Percentiles rank a stretch among this genome's conserved stretches.
phyloP scores from a whole-genome alignment of 768 basidiomycete species.

The Russula ochroleuca region DNA sequence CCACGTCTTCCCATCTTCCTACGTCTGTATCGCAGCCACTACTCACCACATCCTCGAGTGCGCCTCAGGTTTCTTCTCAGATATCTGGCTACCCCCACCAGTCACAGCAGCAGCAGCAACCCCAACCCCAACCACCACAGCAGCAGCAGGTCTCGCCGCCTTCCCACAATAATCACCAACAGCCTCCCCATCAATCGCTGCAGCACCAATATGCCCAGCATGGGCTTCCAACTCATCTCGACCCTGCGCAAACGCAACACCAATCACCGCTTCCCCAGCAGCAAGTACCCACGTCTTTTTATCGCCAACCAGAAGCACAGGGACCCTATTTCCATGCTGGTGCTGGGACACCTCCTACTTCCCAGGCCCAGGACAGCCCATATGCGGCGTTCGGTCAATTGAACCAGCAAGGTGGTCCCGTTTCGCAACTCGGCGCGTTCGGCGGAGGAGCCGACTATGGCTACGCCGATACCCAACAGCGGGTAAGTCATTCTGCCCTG shows the following conservation, averaged over 20 bases:
- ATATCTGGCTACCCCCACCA: conserved; percentile 35
- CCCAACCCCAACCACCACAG: conserved; percentile 26
- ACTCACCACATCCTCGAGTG: conserved; percentile 28
- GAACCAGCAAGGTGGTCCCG: conserved; percentile 45
- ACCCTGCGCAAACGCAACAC: conserved; percentile 46
- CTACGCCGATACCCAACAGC: conserved; percentile 57
- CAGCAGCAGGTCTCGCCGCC: conserved; percentile 29
- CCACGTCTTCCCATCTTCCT: conserved; percentile 24
- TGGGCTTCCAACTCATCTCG: conserved; percentile 60
- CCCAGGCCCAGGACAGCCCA: conserved; percentile 56
- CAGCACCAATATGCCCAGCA: conserved; percentile 60
- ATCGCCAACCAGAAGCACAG: conserved; percentile 55
- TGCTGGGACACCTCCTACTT: conserved; percentile 63
- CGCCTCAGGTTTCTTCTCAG: conserved; percentile 34
- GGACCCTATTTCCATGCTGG: conserved; percentile 66
- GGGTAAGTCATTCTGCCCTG: conserved; percentile 43
- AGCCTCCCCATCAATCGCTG: conserved; percentile 39
- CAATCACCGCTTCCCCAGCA: conserved; percentile 41
- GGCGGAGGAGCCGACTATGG: conserved; percentile 56
- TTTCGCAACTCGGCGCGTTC: conserved; percentile 51
- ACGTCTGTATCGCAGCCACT: conserved; percentile 34
- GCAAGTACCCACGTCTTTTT: conserved; percentile 52
- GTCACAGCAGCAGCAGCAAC: conserved; percentile 21
- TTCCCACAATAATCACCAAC: conserved; percentile 36
- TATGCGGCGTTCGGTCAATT: conserved; percentile 67